These are phyloP conservation scores for Aphanomyces cochlioides DNA, from an alignment of 352 stramenopile genomes.

Conservation along the genomic window DNA sequence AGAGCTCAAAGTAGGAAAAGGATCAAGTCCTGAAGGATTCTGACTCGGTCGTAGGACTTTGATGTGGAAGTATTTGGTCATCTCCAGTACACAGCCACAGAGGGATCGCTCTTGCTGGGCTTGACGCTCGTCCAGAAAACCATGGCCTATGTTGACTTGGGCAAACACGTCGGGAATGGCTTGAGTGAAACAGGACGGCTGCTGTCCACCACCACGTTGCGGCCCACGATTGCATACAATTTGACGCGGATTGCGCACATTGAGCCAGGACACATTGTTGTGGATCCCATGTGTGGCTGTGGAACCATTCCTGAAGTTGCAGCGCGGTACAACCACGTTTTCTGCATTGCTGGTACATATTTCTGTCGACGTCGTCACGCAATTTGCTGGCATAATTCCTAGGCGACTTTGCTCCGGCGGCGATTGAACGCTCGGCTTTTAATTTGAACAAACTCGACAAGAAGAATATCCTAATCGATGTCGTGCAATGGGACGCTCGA, in stretches of 20 bases:
- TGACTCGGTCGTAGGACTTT: slow-evolving; percentile 10
- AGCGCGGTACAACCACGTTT: slow-evolving; percentile 21
- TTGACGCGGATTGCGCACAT: slow-evolving; percentile 14
- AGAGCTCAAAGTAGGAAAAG: slow-evolving; percentile 5
- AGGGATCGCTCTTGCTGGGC: slow-evolving; percentile 16
- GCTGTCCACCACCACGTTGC: slow-evolving; percentile 24
- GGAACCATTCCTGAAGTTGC: slow-evolving; percentile 27
- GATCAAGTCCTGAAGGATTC: background rate
- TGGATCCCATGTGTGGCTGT: slow-evolving; percentile 31
- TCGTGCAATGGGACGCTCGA: slow-evolving; percentile 26
- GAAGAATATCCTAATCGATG: slow-evolving; percentile 4
- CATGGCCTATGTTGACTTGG: slow-evolving; percentile 24
- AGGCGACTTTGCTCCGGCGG: slow-evolving; percentile 21
- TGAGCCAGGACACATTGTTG: background rate
- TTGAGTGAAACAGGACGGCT: slow-evolving; percentile 23
- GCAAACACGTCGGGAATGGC: slow-evolving; percentile 16
- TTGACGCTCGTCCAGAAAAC: slow-evolving; percentile 5
- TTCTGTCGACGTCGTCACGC: background rate
- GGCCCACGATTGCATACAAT: slow-evolving; percentile 29
- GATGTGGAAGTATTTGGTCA: slow-evolving; percentile 27
- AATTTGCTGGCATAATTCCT: background rate
- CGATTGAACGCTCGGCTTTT: slow-evolving; percentile 8
- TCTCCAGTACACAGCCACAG: slow-evolving; percentile 22
- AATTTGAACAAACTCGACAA: background rate
- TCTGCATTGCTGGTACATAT: slow-evolving; percentile 17